These are phyloP conservation scores for Trichosporon sp. DNA, from an alignment of 1,284 basidiomycete genomes.

Conservation along the genomic window DNA sequence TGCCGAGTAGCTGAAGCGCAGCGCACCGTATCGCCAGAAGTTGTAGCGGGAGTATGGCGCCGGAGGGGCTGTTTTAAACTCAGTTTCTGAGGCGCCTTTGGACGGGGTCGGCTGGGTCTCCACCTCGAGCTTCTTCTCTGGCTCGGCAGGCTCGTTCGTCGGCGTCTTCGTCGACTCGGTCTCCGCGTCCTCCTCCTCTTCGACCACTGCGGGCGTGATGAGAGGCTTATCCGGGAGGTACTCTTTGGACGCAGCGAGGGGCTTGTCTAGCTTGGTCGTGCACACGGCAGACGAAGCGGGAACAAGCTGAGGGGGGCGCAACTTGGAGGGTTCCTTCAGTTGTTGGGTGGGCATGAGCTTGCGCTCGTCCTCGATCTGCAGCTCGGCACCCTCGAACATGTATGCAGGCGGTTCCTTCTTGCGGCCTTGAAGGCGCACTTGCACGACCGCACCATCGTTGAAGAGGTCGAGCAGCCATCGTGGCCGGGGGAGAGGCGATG, in stretches of 20 bases:
- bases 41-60: slow-evolving; percentile 27
- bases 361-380: slow-evolving; percentile 71
- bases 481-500: slow-evolving; percentile 68
- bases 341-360: slow-evolving; percentile 60
- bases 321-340: slow-evolving; percentile 29
- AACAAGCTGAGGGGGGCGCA: slow-evolving; percentile 46
- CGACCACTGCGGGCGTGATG: neutral
- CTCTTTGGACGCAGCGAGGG: slow-evolving; percentile 44
- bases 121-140: slow-evolving; percentile 17
- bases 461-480: slow-evolving; percentile 73
- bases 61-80: slow-evolving; percentile 19
- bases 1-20: slow-evolving; percentile 28
- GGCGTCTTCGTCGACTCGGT: slow-evolving; percentile 30
- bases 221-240: slow-evolving; percentile 32
- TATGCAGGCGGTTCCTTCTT: slow-evolving; percentile 46
- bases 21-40: slow-evolving; percentile 31
- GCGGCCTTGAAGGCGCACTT: slow-evolving; percentile 63
- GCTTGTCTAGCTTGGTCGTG: slow-evolving; percentile 38
- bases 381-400: slow-evolving; percentile 63
- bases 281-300: slow-evolving; percentile 39
- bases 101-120: neutral
- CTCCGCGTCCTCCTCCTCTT: slow-evolving; percentile 27
- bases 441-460: slow-evolving; percentile 67
- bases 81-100: neutral
- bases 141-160: slow-evolving; percentile 31